Base-by-base conservation (phyloP, 495 filamentous ascomycete species). In the Penicillium bovifimosum region DNA sequence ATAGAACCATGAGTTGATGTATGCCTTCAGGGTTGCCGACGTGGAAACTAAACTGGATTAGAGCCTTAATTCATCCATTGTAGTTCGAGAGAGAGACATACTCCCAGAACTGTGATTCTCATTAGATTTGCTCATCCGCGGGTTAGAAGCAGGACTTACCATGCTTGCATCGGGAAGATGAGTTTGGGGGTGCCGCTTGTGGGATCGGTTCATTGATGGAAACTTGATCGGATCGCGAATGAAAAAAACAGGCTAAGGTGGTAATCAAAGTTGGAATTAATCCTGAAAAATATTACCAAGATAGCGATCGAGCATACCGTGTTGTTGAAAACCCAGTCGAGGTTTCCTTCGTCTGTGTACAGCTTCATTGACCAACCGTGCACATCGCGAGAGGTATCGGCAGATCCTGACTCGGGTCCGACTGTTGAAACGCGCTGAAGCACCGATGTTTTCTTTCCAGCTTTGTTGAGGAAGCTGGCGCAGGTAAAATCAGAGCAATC, bases 271-370 rank as follows among this genome's bases (percentile, higher is more conserved):
- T n/a, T n/a, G n/a, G n/a, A n/a, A n/a, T n/a, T n/a, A n/a, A n/a
- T n/a, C n/a, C n/a, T n/a, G n/a, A n/a, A n/a, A n/a, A n/a, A n/a
- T n/a, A n/a, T n/a, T n/a, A n/a, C n/a, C n/a, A n/a, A n/a, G n/a
- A n/a, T n/a, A n/a, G n/a, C n/a, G n/a, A n/a, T n/a, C n/a, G n/a
- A n/a, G n/a, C 10, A 11, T 39, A 56, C 48, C 28, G 75, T 78
- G 62, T 83, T 76, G 59, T 82, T 81, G 52, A 72, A 76, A 3
- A 86, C 83, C 61, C 76, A 77, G 42, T 89, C 86, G 70, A 78
- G 84, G 53, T 88, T 87, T 4, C 86, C 86, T 56, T 91, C 82
- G 8, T 85, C 70, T 2, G 86, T 89, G 57, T 82, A 86, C 70
- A 90, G 83, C 66, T 87, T 88, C 62, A 84, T 63, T 5, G 84